Evolutionary conservation across 2,329 filamentous ascomycete species (phyloP), one percentile per base, ranked within the genome.

Genomic region (Calonectria ilicicola): DNA sequence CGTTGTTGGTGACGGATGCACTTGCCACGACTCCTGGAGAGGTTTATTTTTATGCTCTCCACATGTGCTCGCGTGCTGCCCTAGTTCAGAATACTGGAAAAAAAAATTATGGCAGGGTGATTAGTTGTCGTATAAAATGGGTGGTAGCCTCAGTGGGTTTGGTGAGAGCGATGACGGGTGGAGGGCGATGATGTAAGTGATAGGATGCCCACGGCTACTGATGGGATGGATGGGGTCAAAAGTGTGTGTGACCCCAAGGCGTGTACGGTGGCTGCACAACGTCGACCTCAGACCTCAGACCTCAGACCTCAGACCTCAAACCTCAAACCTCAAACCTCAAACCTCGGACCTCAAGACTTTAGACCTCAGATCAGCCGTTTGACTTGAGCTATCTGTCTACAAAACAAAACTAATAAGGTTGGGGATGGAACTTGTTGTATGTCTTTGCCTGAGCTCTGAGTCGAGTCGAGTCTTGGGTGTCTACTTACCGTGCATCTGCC

Each of bases 171-270:
- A 63, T 40, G 70, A 46, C 8, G 23, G 42, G 32, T 65, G 44
- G 53, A 42, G 53, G 64, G 46, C 27, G 63, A 67, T 70, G 71
- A 73, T 73, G 71, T 73, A 73, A 70, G 71, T 73, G 53, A 70
- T 67, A 62, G 62, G 47, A 62, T 42, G 53, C 27, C 62, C 32
- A 51, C 32, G 29, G 8, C 29, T 46, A 38, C 53, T 42, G 53
- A 56, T 56, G 69, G 56, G 53, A 56, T 56, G 69, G 56, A 32
- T 51, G 32, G 44, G 65, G n/a, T 44, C 64, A 32, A 67, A 62
- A 42, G 42, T 62, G 68, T 68, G 65, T 68, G 65, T 62, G 65
- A 49, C 53, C 51, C 14, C 5, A 15, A 67, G 51, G 27, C 46
- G 69, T 71, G 27, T 38, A 63, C 66, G 35, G 56, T 71, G 64